Evolutionary conservation across 106 monocot species (phyloP), one percentile per base, ranked within the genome.

Genomic region (Allium sativum): DNA sequence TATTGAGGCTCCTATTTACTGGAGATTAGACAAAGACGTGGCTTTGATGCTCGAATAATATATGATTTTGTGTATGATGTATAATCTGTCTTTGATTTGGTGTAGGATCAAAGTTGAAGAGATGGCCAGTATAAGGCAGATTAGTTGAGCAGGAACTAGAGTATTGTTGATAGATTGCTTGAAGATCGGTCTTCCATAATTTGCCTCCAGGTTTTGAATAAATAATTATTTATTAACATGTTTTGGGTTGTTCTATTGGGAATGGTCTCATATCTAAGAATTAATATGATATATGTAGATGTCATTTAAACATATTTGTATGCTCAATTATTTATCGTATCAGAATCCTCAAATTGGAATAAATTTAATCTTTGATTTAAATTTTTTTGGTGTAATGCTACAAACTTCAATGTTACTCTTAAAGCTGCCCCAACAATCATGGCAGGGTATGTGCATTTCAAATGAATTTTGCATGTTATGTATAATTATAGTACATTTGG

Each of bases 81-180:
- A 18, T 56, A 8, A 13, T 61, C 22, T 3, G 0, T 42, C n/a
- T 59, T 69, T 22, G 18, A 50, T 50, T 50, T 50, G 48, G 3
- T 63, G 48, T 54, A 87, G 83, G 83, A 83, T 57, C 81, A 84
- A 69, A 81, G 73, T 22, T 72, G 76, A 41, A 79, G 90, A 68
- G 90, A 96, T 76, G 91, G 96, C 70, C 82, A 91, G 42, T 67
- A 82, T 54, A 83, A 68, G 64, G 74, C 69, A n/a, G 73, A 79
- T 65, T 94, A 89, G 89, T 48, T 94, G 70, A 77, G 69, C 66
- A 74, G 91, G 64, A 96, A 96, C 68, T 76, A 84, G 69, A 78
- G 66, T 16, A 96, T 96, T 66, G 70, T 94, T 21, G 86, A 86
- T 45, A 69, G 72, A 22, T 72, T 94, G 47, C 66, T 94, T 44